Percentiles rank a stretch among this genome's conserved stretches.
These are phyloP conservation scores for Verticillium nubilum DNA, from an alignment of 2,329 filamentous ascomycete genomes.

Conservation along the genomic window DNA sequence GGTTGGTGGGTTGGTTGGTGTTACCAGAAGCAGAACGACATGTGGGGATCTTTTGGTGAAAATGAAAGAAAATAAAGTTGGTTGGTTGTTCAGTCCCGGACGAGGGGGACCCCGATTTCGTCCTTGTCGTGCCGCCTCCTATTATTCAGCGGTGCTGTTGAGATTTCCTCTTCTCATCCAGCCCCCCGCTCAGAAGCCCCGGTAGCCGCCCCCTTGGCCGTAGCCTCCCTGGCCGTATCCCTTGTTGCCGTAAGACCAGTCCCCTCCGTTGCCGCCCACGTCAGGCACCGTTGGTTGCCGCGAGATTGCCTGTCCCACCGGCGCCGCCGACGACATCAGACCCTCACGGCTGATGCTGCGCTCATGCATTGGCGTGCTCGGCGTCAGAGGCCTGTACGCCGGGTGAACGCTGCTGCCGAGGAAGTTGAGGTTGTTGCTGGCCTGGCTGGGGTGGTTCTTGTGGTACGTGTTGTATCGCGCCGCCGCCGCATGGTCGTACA, in stretches of 20 bases:
- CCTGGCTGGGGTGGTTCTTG: constrained; percentile 2
- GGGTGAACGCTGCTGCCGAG: constrained; percentile 8
- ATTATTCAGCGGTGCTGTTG: neutral
- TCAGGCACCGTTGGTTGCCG: constrained; percentile 28
- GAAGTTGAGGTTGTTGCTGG: constrained; percentile 9
- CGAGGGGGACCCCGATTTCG: neutral
- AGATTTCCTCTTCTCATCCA: neutral
- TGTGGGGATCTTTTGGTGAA: constrained; percentile 8
- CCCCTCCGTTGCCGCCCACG: constrained; percentile 7
- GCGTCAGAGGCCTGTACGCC: constrained; percentile 32
- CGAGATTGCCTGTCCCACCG: constrained; percentile 22
- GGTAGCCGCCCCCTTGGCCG: constrained; percentile 5
- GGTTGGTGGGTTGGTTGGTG: neutral
- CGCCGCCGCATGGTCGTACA: constrained; percentile 14
- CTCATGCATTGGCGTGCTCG: constrained; percentile 16
- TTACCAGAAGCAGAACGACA: constrained; percentile 1
- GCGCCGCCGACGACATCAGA: constrained; percentile 34
- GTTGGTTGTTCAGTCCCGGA: neutral
- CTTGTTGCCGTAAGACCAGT: neutral
- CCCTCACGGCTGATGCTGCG: constrained; percentile 28
- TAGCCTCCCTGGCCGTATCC: neutral
- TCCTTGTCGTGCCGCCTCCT: neutral
- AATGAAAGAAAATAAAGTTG: constrained; percentile 4
- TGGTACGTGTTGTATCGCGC: constrained; percentile 20
- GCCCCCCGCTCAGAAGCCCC: constrained; percentile 3